Conservation (phyloP, 257 asterid species). For the Solanum commersonii region DNA sequence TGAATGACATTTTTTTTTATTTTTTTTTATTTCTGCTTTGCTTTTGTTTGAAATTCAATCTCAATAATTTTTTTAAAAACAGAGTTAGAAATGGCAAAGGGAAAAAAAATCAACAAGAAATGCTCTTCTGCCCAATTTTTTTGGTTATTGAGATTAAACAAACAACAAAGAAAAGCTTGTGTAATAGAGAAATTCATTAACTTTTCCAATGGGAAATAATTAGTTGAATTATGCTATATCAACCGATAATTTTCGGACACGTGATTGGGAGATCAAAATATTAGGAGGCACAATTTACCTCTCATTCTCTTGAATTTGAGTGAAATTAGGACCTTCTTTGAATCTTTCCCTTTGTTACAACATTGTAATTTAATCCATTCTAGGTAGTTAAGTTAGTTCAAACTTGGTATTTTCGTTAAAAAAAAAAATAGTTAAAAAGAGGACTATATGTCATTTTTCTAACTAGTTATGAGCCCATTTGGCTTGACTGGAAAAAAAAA, state of each 20-base stretch:
- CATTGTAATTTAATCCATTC: background rate
- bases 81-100: background rate
- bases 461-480: background rate
- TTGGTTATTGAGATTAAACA: background rate
- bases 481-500: background rate
- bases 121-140: background rate
- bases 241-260: background rate
- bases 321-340: background rate
- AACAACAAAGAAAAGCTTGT: background rate
- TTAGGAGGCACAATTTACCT: background rate
- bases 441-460: background rate
- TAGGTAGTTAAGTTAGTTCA: background rate
- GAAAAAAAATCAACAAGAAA: background rate
- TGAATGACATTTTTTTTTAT: conserved; percentile 3
- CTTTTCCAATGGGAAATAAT: background rate
- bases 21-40: background rate
- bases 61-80: background rate
- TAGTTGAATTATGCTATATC: background rate
- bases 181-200: background rate
- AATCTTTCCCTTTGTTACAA: background rate
- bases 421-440: background rate
- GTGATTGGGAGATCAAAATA: background rate
- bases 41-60: background rate
- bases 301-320: background rate
- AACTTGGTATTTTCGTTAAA: background rate